A percentile compares a stretch with the other conserved stretches of the same genome.
Evolutionary conservation across 805 yeast genomes (phyloP).

Genomic region (Monosporozyma aerobia): DNA sequence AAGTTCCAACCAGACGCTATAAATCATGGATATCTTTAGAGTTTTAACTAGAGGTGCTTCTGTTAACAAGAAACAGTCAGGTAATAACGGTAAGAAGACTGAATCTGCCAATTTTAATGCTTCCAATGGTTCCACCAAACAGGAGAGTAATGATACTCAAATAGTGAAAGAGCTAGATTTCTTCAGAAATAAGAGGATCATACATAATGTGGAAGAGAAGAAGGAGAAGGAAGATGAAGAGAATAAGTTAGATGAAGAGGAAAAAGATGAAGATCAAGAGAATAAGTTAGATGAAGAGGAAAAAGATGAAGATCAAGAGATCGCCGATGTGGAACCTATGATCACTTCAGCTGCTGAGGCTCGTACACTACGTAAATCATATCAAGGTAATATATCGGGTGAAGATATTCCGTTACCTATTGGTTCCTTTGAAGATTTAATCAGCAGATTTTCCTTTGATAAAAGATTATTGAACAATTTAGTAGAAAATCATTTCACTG

Average conservation of each 20-base stretch:
- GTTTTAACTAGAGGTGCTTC: conserved; percentile 81
- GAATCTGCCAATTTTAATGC: conserved; percentile 17
- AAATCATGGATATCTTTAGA: conserved; percentile 75
- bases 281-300: conserved; percentile 23
- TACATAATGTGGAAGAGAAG: conserved; percentile 20
- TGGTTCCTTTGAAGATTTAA: conserved; percentile 77
- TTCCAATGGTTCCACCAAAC: conserved; percentile 23
- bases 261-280: too few species aligned
- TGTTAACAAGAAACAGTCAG: conserved; percentile 41
- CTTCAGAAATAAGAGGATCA: conserved; percentile 50
- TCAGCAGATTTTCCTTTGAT: conserved; percentile 57
- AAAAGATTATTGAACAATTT: conserved; percentile 47
- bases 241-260: conserved; percentile 9
- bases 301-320: conserved; percentile 25
- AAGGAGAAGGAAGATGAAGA: conserved; percentile 7
- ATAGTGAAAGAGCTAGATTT: conserved; percentile 75
- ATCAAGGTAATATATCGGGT: conserved; percentile 68
- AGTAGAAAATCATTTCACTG: conserved; percentile 58
- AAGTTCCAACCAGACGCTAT: neutral
- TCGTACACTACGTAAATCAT: conserved; percentile 43
- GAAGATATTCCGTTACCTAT: conserved; percentile 85
- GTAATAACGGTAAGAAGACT: conserved; percentile 17
- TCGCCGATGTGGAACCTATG: conserved; percentile 30
- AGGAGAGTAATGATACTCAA: conserved; percentile 34
- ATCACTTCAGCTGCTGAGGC: conserved; percentile 55